These are phyloP conservation scores for Xylaria venustula DNA, from an alignment of 495 filamentous ascomycete genomes.

Conservation along the genomic window DNA sequence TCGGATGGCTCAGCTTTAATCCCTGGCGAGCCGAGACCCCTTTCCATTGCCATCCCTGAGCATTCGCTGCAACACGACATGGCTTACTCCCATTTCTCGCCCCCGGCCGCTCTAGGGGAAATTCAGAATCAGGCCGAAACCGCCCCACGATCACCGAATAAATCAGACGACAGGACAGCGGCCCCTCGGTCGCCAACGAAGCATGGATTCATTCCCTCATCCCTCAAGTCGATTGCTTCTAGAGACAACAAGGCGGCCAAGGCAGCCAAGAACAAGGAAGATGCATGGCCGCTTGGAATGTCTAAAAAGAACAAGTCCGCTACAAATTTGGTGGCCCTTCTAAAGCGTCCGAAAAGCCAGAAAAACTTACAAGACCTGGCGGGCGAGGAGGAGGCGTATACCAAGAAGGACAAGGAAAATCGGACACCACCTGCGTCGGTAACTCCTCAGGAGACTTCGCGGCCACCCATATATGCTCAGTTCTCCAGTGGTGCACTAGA, in stretches of 20 bases:
- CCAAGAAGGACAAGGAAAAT: constrained; percentile 78
- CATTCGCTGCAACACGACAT: constrained; percentile 25
- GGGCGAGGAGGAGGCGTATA: constrained; percentile 33
- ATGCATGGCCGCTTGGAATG: constrained; percentile 45
- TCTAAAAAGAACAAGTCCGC: constrained; percentile 84
- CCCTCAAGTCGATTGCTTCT: constrained; percentile 57
- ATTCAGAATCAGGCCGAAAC: constrained; percentile 48
- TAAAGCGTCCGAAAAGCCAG: constrained; percentile 58
- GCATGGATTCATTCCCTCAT: constrained; percentile 65
- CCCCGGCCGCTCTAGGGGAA: constrained; percentile 47
- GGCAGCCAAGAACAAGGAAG: constrained; percentile 36
- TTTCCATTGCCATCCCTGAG: constrained; percentile 24
- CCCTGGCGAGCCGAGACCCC: constrained; percentile 19
- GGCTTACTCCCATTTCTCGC: constrained; percentile 23
- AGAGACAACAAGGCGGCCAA: constrained; percentile 55
- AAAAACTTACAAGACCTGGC: constrained; percentile 51
- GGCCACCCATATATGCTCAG: constrained; percentile 77
- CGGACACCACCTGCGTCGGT: constrained; percentile 51
- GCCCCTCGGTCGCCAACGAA: constrained; percentile 53
- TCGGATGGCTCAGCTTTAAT: constrained; percentile 45
- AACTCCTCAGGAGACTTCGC: constrained; percentile 41
- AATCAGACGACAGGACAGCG: constrained; percentile 26
- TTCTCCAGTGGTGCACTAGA: constrained; percentile 49
- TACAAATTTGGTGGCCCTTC: constrained; percentile 69
- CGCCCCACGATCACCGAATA: constrained; percentile 36